A percentile compares a stretch with the other conserved stretches of the same genome.
Conservation (phyloP, 2,329 filamentous ascomycete genomes). For the Metarhizium album region DNA sequence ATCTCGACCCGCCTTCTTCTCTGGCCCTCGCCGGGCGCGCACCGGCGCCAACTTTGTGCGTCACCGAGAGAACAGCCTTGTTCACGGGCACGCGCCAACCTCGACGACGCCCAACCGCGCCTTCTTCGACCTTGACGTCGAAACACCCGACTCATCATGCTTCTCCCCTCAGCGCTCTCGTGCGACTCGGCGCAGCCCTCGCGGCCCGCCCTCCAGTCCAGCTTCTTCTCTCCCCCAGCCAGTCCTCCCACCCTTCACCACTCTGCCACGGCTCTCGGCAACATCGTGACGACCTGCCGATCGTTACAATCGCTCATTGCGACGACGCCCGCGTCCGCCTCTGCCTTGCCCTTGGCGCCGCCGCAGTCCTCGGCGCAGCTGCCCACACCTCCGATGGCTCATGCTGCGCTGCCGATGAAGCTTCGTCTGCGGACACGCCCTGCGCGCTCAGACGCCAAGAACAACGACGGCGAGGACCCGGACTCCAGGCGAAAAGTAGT, state of each 20-base stretch:
- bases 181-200: conserved; percentile 43
- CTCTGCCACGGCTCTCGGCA: conserved; percentile 36
- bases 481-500: conserved; percentile 35
- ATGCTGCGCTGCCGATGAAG: conserved; percentile 40
- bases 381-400: conserved; percentile 44
- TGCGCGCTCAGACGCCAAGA: conserved; percentile 11
- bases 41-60: conserved; percentile 2
- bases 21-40: conserved; percentile 2
- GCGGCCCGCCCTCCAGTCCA: conserved; percentile 33
- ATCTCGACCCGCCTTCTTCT: not conserved
- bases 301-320: conserved; percentile 49
- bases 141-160: conserved; percentile 28
- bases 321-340: conserved; percentile 20
- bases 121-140: not conserved
- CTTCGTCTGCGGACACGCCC: conserved; percentile 42
- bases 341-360: conserved; percentile 16
- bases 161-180: conserved; percentile 47
- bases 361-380: conserved; percentile 28
- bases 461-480: conserved; percentile 18
- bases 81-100: not conserved
- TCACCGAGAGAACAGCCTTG: no score
- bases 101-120: not conserved
- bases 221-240: conserved; percentile 49
- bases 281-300: conserved; percentile 49
- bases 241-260: conserved; percentile 40